These are phyloP conservation scores for Eimeria maxima DNA, from an alignment of 169 alveolate species.

Conservation along the genomic window DNA sequence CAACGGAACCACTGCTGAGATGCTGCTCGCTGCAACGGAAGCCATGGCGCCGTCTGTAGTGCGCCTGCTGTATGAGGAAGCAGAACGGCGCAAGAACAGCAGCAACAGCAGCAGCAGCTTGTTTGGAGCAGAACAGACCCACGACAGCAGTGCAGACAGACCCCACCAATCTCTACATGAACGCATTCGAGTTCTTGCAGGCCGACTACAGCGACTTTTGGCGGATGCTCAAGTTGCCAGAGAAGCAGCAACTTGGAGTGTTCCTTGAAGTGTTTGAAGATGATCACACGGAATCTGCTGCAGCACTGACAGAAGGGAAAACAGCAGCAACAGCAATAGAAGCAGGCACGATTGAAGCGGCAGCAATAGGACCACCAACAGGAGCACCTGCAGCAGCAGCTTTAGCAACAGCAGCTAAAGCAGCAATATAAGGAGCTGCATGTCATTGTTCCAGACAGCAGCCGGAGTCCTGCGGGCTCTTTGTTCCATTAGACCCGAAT, in stretches of 20 bases:
- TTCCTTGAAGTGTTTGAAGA: too few species aligned
- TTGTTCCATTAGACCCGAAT: too few species aligned
- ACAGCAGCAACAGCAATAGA: neutral
- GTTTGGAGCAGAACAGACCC: neutral
- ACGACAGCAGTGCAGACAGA: neutral
- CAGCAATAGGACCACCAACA: neutral
- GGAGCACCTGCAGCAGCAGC: too few species aligned
- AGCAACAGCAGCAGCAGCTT: neutral
- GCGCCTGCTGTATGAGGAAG: constrained; percentile 5
- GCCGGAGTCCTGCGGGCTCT: too few species aligned
- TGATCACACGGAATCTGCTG: neutral
- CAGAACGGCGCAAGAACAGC: neutral
- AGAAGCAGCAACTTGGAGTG: neutral
- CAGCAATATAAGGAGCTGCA: too few species aligned
- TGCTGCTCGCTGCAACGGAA: constrained; percentile 27
- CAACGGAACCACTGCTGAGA: neutral
- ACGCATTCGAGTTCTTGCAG: constrained; percentile 32
- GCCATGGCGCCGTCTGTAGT: constrained; percentile 48
- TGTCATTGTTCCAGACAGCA: too few species aligned
- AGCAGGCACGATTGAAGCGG: neutral
- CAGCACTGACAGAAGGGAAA: neutral
- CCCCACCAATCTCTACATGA: neutral
- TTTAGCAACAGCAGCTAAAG: too few species aligned
- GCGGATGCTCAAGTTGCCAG: constrained; percentile 3
- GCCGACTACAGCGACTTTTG: neutral